Evolutionary conservation across 352 stramenopile species (phyloP).

Genomic region (Phytophthora pini): DNA sequence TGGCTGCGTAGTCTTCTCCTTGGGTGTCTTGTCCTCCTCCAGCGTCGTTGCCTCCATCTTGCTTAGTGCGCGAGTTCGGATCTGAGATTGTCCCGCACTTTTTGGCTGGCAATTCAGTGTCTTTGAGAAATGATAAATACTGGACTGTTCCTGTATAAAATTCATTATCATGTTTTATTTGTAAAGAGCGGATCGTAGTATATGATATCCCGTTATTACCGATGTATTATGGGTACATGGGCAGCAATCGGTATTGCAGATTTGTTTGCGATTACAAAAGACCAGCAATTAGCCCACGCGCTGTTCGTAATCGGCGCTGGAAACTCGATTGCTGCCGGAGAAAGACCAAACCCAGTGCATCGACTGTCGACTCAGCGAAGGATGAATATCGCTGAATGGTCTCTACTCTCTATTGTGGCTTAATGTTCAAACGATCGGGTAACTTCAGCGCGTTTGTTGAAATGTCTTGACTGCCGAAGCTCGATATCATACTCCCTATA

Average conservation of each 20-base stretch:
- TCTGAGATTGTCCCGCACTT: slow-evolving; percentile 17
- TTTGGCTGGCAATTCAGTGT: background rate
- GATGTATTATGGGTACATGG: slow-evolving; percentile 12
- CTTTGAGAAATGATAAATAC: too few relatives aligned
- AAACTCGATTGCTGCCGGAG: slow-evolving; percentile 1
- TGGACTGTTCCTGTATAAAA: too few relatives aligned
- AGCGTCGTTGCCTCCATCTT: slow-evolving; percentile 14
- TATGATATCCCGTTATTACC: slow-evolving; percentile 7
- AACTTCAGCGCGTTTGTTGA: too few relatives aligned
- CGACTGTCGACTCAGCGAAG: too few relatives aligned
- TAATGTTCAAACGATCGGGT: too few relatives aligned
- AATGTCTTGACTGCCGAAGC: too few relatives aligned
- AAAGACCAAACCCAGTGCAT: too few relatives aligned
- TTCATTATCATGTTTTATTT: background rate
- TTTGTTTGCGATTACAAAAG: background rate
- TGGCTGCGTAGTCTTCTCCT: background rate
- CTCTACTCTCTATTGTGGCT: too few relatives aligned
- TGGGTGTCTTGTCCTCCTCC: slow-evolving; percentile 3
- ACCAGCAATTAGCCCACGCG: background rate
- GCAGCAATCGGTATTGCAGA: slow-evolving; percentile 4
- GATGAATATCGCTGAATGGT: too few relatives aligned
- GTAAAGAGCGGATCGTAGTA: too few relatives aligned
- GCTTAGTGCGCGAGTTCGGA: slow-evolving; percentile 1
- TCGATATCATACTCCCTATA: too few relatives aligned
- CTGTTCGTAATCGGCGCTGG: slow-evolving; percentile 10